These are phyloP conservation scores for Gracilaria vermiculophylla DNA, from an alignment of 23 red algal species.

Conservation along the genomic window DNA sequence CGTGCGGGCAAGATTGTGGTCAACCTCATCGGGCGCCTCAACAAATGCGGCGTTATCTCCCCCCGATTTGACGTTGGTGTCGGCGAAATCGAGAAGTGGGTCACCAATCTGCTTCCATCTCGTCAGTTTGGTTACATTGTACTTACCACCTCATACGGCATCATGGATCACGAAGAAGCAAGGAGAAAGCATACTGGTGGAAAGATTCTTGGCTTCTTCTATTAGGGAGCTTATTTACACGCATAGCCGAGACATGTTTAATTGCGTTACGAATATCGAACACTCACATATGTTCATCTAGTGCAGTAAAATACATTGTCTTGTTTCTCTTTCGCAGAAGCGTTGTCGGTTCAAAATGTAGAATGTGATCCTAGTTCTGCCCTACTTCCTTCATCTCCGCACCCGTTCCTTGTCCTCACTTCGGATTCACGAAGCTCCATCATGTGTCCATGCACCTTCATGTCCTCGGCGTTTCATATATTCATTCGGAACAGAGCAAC, in stretches of 20 bases:
- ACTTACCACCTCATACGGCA: conserved; percentile 89
- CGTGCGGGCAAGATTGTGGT: conserved; percentile 95
- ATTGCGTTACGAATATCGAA: neutral
- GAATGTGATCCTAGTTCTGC: too few relatives aligned
- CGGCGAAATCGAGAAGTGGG: conserved; percentile 92
- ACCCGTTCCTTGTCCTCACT: too few relatives aligned
- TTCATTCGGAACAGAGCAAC: neutral
- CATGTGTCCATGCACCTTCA: neutral
- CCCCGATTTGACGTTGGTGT: conserved; percentile 89
- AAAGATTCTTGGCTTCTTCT: conserved; percentile 96
- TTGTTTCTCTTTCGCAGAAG: neutral
- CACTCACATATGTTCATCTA: neutral
- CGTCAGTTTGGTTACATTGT: conserved; percentile 95
- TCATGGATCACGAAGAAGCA: conserved; percentile 98
- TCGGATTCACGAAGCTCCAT: neutral
- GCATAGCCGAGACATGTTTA: neutral
- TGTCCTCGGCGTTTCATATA: too few relatives aligned
- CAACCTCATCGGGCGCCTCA: conserved; percentile 95
- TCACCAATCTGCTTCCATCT: conserved; percentile 85
- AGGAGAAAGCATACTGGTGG: conserved; percentile 92
- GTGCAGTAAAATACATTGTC: neutral
- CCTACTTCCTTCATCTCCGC: too few relatives aligned
- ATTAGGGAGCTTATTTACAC: conserved; percentile 35
- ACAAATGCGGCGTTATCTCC: conserved; percentile 97
- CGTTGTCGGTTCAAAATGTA: too few relatives aligned